Conservation (phyloP, 1,284 basidiomycete genomes). For the Boletellus sp. region DNA sequence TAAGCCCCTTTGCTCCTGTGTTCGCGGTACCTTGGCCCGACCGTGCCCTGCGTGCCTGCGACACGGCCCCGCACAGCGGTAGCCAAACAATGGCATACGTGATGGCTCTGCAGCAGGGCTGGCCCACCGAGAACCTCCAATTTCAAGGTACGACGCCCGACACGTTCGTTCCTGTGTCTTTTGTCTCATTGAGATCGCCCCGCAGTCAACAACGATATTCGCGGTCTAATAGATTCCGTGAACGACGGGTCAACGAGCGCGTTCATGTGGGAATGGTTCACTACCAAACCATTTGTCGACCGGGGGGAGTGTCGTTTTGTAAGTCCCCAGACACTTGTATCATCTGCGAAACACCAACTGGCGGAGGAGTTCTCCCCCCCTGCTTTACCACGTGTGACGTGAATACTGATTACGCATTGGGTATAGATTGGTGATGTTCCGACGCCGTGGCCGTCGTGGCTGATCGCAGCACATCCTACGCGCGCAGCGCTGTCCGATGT, state of each 20-base stretch:
- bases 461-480: slow-evolving; percentile 80
- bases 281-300: slow-evolving; percentile 90
- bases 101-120: slow-evolving; percentile 85
- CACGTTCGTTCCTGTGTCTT: neutral
- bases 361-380: too few relatives aligned
- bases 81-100: slow-evolving; percentile 95
- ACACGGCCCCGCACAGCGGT: slow-evolving; percentile 46
- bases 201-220: slow-evolving; percentile 86
- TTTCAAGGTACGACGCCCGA: slow-evolving; percentile 61
- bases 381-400: neutral
- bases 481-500: slow-evolving; percentile 53
- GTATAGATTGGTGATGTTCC: slow-evolving; percentile 78
- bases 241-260: slow-evolving; percentile 81
- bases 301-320: slow-evolving; percentile 82
- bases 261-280: slow-evolving; percentile 98
- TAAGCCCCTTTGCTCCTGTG: slow-evolving; percentile 16
- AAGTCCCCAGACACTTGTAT: slow-evolving; percentile 28
- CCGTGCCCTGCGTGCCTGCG: neutral
- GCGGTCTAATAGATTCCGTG: slow-evolving; percentile 85
- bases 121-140: slow-evolving; percentile 67
- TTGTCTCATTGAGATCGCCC: neutral
- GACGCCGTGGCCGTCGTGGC: slow-evolving; percentile 97
- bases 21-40: neutral
- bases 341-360: too few relatives aligned
- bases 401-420: neutral